These are phyloP conservation scores for Leishmania turanica DNA, from an alignment of 208 protist genomes.

Conservation along the genomic window DNA sequence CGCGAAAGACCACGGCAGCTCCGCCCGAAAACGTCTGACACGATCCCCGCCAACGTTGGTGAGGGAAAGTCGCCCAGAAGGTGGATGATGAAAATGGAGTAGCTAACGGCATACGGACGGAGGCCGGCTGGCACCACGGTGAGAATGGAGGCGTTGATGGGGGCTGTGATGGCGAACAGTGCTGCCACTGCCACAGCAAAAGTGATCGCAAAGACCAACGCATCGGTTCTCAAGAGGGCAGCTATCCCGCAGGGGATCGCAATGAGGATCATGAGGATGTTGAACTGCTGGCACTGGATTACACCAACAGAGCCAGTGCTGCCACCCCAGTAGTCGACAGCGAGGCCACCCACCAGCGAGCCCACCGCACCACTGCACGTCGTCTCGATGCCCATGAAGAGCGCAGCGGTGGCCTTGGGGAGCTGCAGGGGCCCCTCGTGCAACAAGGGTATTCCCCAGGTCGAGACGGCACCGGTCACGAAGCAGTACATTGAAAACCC, in stretches of 20 bases:
- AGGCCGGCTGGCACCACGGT: constrained; percentile 59
- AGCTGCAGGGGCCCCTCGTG: constrained; percentile 68
- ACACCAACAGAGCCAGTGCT: constrained; percentile 41
- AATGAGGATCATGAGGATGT: constrained; percentile 45
- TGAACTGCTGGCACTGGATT: constrained; percentile 63
- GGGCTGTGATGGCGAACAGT: constrained; percentile 81
- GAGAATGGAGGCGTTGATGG: constrained; percentile 78
- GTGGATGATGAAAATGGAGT: constrained; percentile 89
- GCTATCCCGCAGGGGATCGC: constrained; percentile 49
- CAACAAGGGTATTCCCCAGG: constrained; percentile 83
- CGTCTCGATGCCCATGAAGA: constrained; percentile 66
- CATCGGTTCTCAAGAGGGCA: constrained; percentile 42
- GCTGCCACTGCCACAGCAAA: constrained; percentile 58
- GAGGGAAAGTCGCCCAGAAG: constrained; percentile 90
- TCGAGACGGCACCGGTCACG: constrained; percentile 76
- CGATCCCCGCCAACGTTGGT: constrained; percentile 64
- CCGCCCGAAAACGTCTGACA: constrained; percentile 64
- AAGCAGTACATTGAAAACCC: constrained; percentile 89
- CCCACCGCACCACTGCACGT: constrained; percentile 68
- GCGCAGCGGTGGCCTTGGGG: constrained; percentile 34
- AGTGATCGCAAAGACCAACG: constrained; percentile 33
- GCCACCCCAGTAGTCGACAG: constrained; percentile 74
- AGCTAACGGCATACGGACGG: constrained; percentile 85
- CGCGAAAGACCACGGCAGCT: constrained; percentile 31
- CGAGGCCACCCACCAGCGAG: constrained; percentile 60